Percentiles rank a stretch among this genome's conserved stretches.
phyloP scores from a whole-genome alignment of 2,329 filamentous ascomycete genomes.

The Aspergillus sp. region DNA sequence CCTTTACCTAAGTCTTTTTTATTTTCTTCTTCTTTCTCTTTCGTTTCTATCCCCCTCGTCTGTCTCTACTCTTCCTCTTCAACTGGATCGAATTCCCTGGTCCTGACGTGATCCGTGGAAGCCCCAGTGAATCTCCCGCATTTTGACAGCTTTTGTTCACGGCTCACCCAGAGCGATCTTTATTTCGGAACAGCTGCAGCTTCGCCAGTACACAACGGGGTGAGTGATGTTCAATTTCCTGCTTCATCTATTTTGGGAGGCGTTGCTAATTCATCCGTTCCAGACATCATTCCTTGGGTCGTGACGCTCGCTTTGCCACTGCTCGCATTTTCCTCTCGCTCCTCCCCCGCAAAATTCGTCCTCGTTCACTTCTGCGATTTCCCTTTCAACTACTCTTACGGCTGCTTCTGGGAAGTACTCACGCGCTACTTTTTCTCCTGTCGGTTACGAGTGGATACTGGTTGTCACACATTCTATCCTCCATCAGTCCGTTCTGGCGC shows the following conservation, averaged over 20 bases:
- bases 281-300: not conserved
- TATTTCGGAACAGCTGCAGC: not conserved
- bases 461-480: too few species aligned
- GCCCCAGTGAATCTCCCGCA: slow-evolving; percentile 25
- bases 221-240: too few species aligned
- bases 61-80: not conserved
- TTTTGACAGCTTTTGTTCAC: slow-evolving; percentile 23
- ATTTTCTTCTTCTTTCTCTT: not conserved
- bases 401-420: too few species aligned
- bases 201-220: too few species aligned
- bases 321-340: not conserved
- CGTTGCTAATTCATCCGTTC: too few species aligned
- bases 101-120: slow-evolving; percentile 23
- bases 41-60: not conserved
- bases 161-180: slow-evolving; percentile 18
- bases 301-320: slow-evolving; percentile 1
- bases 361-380: too few species aligned
- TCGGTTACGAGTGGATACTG: too few species aligned
- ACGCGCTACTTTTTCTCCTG: too few species aligned
- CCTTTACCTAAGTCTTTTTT: not conserved
- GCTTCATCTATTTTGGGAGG: too few species aligned
- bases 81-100: slow-evolving; percentile 3
- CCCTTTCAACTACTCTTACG: too few species aligned
- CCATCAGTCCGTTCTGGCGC: too few species aligned
- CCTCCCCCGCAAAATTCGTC: slow-evolving; percentile 1